A percentile compares a stretch with the other conserved stretches of the same genome.
phyloP scores from a whole-genome alignment of 352 stramenopile species.

The Globisporangium carolinianum region DNA sequence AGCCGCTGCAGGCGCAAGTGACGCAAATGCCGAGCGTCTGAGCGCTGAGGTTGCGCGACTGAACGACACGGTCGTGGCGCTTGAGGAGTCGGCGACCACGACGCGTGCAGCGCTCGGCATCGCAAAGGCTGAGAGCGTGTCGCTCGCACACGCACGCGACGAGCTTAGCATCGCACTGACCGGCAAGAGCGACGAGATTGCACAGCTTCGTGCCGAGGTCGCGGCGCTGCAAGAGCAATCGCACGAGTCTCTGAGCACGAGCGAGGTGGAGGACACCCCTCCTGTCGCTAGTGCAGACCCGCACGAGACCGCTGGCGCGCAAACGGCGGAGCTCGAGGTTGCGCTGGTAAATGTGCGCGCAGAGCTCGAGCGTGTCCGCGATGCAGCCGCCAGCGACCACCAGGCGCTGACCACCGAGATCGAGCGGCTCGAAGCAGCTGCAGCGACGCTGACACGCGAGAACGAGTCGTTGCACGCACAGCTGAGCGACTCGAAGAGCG shows the following conservation, averaged over 20 bases:
- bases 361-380: conserved; percentile 1
- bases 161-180: not conserved
- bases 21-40: not conserved
- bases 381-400: not conserved
- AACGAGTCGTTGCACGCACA: conserved; percentile 10
- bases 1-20: not conserved
- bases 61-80: not conserved
- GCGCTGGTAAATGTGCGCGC: conserved; percentile 1
- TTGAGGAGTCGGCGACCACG: not conserved
- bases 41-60: not conserved
- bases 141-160: not conserved
- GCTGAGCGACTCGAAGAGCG: not conserved
- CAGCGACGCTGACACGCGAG: conserved; percentile 4
- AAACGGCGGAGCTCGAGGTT: conserved; percentile 2
- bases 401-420: not conserved
- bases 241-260: no score
- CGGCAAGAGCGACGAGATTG: conserved; percentile 1
- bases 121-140: not conserved
- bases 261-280: no score
- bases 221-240: not conserved
- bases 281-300: not conserved
- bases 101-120: not conserved
- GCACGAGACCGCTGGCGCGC: conserved; percentile 2
- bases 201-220: conserved; percentile 1
- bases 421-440: not conserved